Evolutionary conservation across 2,329 filamentous ascomycete species (phyloP), one percentile per base, ranked within the genome.

Genomic region (Leptographium flavum): DNA sequence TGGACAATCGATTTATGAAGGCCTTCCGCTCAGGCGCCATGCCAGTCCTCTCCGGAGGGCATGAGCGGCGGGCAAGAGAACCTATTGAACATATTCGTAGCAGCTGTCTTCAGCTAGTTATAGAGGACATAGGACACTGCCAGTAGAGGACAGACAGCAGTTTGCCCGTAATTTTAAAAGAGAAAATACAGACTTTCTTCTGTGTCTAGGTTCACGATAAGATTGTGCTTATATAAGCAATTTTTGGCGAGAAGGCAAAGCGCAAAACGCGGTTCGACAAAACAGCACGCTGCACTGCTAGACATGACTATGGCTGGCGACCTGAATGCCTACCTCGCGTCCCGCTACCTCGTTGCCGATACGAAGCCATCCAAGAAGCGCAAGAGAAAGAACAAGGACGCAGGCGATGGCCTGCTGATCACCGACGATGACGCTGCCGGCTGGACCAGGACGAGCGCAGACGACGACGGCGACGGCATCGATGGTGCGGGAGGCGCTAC

Each of bases 271-370:
- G n/a, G n/a, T n/a, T n/a, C n/a, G n/a, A n/a, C n/a, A n/a, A n/a
- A n/a, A n/a, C n/a, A n/a, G n/a, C n/a, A n/a, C n/a, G n/a, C n/a
- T n/a, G n/a, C n/a, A n/a, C n/a, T n/a, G n/a, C n/a, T n/a, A n/a
- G n/a, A n/a, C n/a, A n/a, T n/a, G 8, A 25, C 27, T 23, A 77
- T 76, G 73, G 64, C 73, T 37, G 67, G 69, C 49, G 71, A 77
- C 53, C 73, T 95, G 52, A 81, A 87, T 47, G 79, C 80, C 57
- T 98, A 96, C 58, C 76, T 98, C 31, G 88, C 90, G 32, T 82
- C 86, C 51, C 92, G 87, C 62, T 98, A 98, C 61, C 79, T 98
- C 42, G 84, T 73, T 2, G 78, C 80, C 35, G 71, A 77, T 49
- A 62, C 68, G 6, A 76, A 74, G 50, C 69, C 73, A 17, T 55